Evolutionary conservation across 2,329 filamentous ascomycete species (phyloP), one percentile per base, ranked within the genome.

Genomic region (Acrodontium crateriforme): DNA sequence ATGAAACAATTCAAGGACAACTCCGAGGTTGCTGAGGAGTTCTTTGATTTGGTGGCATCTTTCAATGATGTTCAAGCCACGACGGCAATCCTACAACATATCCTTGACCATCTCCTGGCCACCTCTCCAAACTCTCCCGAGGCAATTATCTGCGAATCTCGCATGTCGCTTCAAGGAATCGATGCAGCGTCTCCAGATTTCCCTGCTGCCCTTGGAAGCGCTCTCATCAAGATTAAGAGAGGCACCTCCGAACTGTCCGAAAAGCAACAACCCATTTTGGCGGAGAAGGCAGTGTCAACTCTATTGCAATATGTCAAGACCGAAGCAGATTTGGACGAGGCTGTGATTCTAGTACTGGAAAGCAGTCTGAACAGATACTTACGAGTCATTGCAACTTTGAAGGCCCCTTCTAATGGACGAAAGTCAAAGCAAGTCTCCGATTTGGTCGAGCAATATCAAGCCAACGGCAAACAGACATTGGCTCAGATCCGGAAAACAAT

Each of bases 41-140:
- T 94, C 56, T 95, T 89, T 54, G 62, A 78, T 45, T 69, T 91
- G 58, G 78, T 92, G 39, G 63, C 71, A 2, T 60, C 65, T 5
- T 94, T 92, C 52, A 60, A 65, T 12, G 59, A 70, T 21, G 60
- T 84, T 16, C 67, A 74, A 1, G 76, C 75, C 30, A 65, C 78
- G 30, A 52, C 58, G 8, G 74, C 59, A 44, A 71, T 94, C 21
- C 58, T 85, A 20, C 67, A 77, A 37, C 80, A 91, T 52, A 75
- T 92, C 25, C 55, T 89, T 22, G 65, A 70, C 25, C 60, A 60
- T 21, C 68, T 93, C 58, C 41, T 41, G 2, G 25, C 18, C 3
- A 58, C 63, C 22, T 56, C 69, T 37, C 53, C 62, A 18, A 71
- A 69, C 38, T 70, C 79, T 2, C 28, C 38, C 7, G 60, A 65